These are phyloP conservation scores for Neospermospora avenae DNA, from an alignment of 2,329 filamentous ascomycete species.

Conservation along the genomic window DNA sequence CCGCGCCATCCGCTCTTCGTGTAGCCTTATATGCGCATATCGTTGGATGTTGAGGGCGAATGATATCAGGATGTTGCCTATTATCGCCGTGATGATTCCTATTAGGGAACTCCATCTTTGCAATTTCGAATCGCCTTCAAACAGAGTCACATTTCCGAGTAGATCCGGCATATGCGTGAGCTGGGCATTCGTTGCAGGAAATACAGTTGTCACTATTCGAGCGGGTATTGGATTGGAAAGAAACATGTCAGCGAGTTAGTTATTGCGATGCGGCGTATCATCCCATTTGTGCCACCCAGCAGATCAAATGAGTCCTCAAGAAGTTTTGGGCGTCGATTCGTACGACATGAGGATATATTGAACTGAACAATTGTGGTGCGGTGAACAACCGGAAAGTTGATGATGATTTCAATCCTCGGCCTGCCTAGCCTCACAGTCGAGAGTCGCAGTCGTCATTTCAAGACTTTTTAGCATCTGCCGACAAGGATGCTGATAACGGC, in stretches of 20 bases:
- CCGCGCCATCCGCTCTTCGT: conserved; percentile 62
- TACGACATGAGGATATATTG: background rate
- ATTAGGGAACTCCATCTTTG: conserved; percentile 89
- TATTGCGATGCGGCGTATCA: conserved; percentile 18
- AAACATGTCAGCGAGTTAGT: conserved; percentile 30
- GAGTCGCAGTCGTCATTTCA: conserved; percentile 1
- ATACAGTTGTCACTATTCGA: conserved; percentile 18
- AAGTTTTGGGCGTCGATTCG: background rate
- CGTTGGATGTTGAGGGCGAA: conserved; percentile 94
- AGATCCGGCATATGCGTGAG: background rate
- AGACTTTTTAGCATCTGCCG: background rate
- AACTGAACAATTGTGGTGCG: background rate
- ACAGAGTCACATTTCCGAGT: background rate
- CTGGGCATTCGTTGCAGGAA: conserved; percentile 9
- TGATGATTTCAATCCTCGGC: background rate
- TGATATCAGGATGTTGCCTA: conserved; percentile 90
- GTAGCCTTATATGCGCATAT: conserved; percentile 86
- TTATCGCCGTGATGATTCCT: conserved; percentile 88
- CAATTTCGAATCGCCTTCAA: conserved; percentile 44
- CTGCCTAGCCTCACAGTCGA: background rate
- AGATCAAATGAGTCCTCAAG: conserved; percentile 9
- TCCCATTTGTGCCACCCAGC: conserved; percentile 20
- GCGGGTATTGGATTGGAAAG: conserved; percentile 22
- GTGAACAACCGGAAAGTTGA: background rate
- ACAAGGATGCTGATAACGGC: background rate